These are phyloP conservation scores for Begonia loranthoides DNA, from an alignment of 306 rosid genomes.

Conservation along the genomic window DNA sequence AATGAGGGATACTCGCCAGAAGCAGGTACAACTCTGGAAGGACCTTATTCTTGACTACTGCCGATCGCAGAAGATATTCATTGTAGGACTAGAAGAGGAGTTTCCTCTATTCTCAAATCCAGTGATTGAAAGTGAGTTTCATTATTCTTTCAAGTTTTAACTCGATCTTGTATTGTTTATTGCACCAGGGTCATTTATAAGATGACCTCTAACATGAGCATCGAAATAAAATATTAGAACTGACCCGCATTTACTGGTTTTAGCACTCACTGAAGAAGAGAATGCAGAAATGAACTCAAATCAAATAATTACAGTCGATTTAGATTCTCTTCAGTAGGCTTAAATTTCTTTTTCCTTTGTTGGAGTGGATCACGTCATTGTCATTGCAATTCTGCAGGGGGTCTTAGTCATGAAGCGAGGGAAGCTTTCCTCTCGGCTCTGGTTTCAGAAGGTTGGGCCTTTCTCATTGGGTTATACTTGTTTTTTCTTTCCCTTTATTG, in stretches of 20 bases:
- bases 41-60: slow-evolving; percentile 85
- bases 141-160: slow-evolving; percentile 13
- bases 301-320: too few relatives aligned
- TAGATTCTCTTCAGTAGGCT: too few relatives aligned
- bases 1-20: slow-evolving; percentile 80
- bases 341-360: too few relatives aligned
- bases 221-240: not conserved
- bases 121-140: slow-evolving; percentile 65
- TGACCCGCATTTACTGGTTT: too few relatives aligned
- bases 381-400: slow-evolving; percentile 56
- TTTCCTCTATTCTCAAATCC: slow-evolving; percentile 71
- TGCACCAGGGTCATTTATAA: not conserved
- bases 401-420: slow-evolving; percentile 78
- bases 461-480: not conserved
- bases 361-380: not conserved
- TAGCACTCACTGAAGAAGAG: too few relatives aligned
- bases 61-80: slow-evolving; percentile 60
- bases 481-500: not conserved
- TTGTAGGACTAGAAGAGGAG: slow-evolving; percentile 62
- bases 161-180: slow-evolving; percentile 5
- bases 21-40: slow-evolving; percentile 84
- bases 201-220: not conserved
- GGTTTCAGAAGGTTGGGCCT: slow-evolving; percentile 60
- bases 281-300: too few relatives aligned
- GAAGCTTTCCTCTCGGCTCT: slow-evolving; percentile 60